These are phyloP conservation scores for Penicillium paradoxum DNA, from an alignment of 495 filamentous ascomycete species.

Conservation along the genomic window DNA sequence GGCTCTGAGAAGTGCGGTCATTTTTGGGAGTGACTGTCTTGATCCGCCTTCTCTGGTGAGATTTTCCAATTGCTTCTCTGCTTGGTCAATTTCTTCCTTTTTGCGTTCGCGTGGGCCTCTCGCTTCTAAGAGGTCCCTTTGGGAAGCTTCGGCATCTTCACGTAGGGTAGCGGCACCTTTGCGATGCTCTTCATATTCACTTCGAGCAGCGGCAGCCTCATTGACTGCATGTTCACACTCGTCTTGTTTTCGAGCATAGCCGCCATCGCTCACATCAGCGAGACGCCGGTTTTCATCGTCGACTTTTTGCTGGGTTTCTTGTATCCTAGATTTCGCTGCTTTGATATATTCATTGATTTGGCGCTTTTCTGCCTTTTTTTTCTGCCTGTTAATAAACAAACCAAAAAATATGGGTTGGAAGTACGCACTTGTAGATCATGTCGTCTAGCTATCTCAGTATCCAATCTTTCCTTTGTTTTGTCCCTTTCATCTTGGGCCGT, in stretches of 20 bases:
- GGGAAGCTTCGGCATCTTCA: slow-evolving; percentile 34
- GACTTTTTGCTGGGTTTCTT: slow-evolving; percentile 37
- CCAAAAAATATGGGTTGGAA: no score
- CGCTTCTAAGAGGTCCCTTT: slow-evolving; percentile 25
- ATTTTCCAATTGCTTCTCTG: slow-evolving; percentile 42
- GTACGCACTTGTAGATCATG: slow-evolving; percentile 43
- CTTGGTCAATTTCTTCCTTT: slow-evolving; percentile 36
- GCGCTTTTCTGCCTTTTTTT: slow-evolving; percentile 52
- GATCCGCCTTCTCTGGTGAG: slow-evolving; percentile 51
- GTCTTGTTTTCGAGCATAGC: slow-evolving; percentile 44
- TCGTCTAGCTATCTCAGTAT: slow-evolving; percentile 38
- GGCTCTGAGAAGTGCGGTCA: slow-evolving; percentile 58
- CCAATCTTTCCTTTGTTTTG: slow-evolving; percentile 34
- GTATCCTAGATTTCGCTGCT: slow-evolving; percentile 37
- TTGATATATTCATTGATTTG: slow-evolving; percentile 44
- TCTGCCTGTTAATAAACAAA: no score
- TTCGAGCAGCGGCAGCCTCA: slow-evolving; percentile 29
- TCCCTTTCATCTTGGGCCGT: slow-evolving; percentile 38
- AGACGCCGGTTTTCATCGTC: slow-evolving; percentile 46
- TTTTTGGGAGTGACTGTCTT: slow-evolving; percentile 52
- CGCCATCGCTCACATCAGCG: slow-evolving; percentile 49
- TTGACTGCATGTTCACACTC: slow-evolving; percentile 39
- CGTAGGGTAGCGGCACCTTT: slow-evolving; percentile 19
- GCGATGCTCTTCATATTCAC: slow-evolving; percentile 29
- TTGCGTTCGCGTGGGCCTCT: slow-evolving; percentile 24